These are phyloP conservation scores for Penicillium daleae DNA, from an alignment of 495 filamentous ascomycete species.

Conservation along the genomic window DNA sequence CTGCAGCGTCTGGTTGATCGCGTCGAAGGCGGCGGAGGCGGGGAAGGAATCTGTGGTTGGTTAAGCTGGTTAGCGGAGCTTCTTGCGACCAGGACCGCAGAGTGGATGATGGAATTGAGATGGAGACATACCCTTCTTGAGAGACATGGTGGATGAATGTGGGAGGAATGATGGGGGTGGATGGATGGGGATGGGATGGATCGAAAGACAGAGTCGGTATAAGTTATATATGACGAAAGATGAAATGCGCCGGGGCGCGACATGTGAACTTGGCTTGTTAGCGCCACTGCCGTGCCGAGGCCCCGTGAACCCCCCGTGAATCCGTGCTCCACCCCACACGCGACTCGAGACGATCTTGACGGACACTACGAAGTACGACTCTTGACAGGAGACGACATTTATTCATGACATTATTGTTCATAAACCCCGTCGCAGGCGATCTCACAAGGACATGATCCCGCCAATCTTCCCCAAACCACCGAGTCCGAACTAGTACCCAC, in stretches of 20 bases:
- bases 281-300: constrained; percentile 21
- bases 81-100: too few species aligned
- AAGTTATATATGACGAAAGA: constrained; percentile 19
- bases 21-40: constrained; percentile 88
- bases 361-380: background rate
- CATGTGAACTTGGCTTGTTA: constrained; percentile 25
- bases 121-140: constrained; percentile 72
- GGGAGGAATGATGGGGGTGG: constrained; percentile 4
- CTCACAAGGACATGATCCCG: background rate
- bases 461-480: background rate
- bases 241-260: background rate
- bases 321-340: constrained; percentile 1
- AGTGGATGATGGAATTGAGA: constrained; percentile 2
- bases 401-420: background rate
- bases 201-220: background rate
- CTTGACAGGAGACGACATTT: background rate
- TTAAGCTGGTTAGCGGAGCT: constrained; percentile 16
- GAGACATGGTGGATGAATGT: constrained; percentile 64
- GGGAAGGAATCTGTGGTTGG: constrained; percentile 76
- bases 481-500: background rate
- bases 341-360: background rate
- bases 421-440: background rate
- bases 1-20: constrained; percentile 75
- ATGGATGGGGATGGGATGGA: background rate
- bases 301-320: constrained; percentile 10